Evolutionary conservation across 2,329 filamentous ascomycete genomes (phyloP).

Genomic region (Chaetomiaceae sp.): DNA sequence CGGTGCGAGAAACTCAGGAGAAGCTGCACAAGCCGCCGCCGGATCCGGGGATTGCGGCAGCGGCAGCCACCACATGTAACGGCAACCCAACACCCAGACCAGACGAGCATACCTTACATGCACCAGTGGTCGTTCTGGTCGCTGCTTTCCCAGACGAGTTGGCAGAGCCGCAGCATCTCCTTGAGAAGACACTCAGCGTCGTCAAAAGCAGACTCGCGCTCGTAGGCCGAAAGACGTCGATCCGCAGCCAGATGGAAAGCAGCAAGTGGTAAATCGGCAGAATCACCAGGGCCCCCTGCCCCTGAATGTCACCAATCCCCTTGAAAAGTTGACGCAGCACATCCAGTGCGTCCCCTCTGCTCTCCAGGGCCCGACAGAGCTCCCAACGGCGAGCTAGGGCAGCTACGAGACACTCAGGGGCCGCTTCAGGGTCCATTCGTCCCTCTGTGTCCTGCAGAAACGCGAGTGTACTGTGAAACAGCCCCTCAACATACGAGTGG

Average conservation of each 20-base stretch:
- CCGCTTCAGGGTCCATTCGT: neutral
- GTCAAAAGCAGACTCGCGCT: conserved; percentile 17
- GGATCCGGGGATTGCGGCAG: conserved; percentile 16
- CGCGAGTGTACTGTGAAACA: conserved; percentile 16
- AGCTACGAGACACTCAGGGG: neutral
- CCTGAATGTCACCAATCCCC: neutral
- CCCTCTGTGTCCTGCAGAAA: conserved; percentile 14
- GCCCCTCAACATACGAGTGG: conserved; percentile 15
- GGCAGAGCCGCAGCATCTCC: conserved; percentile 18
- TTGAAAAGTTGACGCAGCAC: neutral
- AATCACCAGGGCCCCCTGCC: conserved; percentile 1
- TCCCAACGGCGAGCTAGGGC: conserved; percentile 11
- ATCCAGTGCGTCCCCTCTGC: conserved; percentile 17
- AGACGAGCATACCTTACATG: conserved; percentile 14
- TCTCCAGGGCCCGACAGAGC: conserved; percentile 16
- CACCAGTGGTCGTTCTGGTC: neutral
- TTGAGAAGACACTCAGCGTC: conserved; percentile 11
- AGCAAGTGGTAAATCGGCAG: conserved; percentile 16
- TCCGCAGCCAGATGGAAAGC: conserved; percentile 11
- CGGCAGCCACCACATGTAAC: conserved; percentile 20
- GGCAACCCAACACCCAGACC: conserved; percentile 20
- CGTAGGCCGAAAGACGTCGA: conserved; percentile 16
- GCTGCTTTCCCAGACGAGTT: conserved; percentile 2
- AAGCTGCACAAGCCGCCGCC: conserved; percentile 7
- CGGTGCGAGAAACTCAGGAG: neutral